Evolutionary conservation across 2,329 filamentous ascomycete species (phyloP).

Genomic region (Venturia oleaginea): DNA sequence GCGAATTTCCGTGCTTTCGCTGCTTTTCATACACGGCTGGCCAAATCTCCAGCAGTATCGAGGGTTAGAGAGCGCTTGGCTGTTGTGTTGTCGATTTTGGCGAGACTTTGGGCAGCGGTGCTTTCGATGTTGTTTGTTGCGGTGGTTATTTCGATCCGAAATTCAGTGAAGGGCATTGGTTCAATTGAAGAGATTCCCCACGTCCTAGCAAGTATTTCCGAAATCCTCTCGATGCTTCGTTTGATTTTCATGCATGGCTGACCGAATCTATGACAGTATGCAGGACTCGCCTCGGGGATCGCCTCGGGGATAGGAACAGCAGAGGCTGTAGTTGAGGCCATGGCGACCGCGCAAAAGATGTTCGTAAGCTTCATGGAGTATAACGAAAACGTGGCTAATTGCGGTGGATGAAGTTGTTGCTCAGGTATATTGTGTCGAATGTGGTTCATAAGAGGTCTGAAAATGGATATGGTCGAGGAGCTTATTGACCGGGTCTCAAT

Average conservation of each 20-base stretch:
- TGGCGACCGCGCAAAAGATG: not conserved
- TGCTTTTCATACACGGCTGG: not conserved
- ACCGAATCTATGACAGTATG: not conserved
- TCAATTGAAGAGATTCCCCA: not conserved
- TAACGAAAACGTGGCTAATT: not conserved
- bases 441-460: not conserved
- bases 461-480: not conserved
- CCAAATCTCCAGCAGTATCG: not conserved
- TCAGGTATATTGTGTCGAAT: not conserved
- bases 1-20: not conserved
- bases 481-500: not conserved
- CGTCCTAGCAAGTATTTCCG: not conserved
- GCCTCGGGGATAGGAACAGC: not conserved
- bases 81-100: not conserved
- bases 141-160: not conserved
- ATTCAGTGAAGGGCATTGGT: not conserved
- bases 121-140: not conserved
- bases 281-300: not conserved
- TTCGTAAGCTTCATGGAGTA: not conserved
- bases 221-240: not conserved
- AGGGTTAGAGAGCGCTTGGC: not conserved
- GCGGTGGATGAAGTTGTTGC: not conserved
- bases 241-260: constrained; percentile 4
- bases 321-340: not conserved
- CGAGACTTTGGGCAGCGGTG: not conserved